phyloP scores from a whole-genome alignment of 2,329 filamentous ascomycete genomes.

The Orbilia ellipsospora region DNA sequence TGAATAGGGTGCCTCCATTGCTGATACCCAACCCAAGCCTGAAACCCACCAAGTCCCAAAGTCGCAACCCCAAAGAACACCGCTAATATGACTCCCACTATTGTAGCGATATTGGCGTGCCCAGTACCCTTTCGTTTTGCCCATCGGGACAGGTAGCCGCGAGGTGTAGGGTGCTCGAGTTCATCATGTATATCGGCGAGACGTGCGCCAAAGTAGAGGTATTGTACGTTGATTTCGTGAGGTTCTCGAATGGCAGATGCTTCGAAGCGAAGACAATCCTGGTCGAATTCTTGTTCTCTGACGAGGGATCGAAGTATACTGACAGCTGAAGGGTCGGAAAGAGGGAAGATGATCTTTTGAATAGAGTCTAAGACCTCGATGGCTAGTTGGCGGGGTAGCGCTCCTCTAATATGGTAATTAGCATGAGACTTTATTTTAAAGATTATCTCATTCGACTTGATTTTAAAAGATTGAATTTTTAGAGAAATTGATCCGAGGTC shows the following conservation, averaged over 20 bases:
- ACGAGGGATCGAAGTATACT: slow-evolving; percentile 1
- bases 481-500: no score
- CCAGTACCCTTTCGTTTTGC: slow-evolving; percentile 1
- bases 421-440: slow-evolving; percentile 44
- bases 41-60: slow-evolving; percentile 4
- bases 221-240: slow-evolving; percentile 1
- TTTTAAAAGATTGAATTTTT: neutral
- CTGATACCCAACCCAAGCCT: slow-evolving; percentile 9
- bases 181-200: slow-evolving; percentile 15
- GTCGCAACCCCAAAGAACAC: slow-evolving; percentile 3
- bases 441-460: slow-evolving; percentile 12
- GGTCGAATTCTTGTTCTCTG: neutral
- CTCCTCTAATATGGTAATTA: slow-evolving; percentile 15
- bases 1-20: slow-evolving; percentile 3
- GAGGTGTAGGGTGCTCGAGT: slow-evolving; percentile 9
- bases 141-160: slow-evolving; percentile 4
- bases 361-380: slow-evolving; percentile 58
- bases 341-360: slow-evolving; percentile 57
- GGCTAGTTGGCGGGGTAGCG: slow-evolving; percentile 56
- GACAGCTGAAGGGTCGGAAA: slow-evolving; percentile 14
- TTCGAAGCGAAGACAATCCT: slow-evolving; percentile 6
- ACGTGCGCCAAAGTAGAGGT: slow-evolving; percentile 12
- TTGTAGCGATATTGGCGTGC: slow-evolving; percentile 7
- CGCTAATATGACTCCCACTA: slow-evolving; percentile 5
- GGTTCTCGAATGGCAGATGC: slow-evolving; percentile 2